phyloP scores from a whole-genome alignment of 805 yeast genomes.

The Metschnikowia kunwiensis region DNA sequence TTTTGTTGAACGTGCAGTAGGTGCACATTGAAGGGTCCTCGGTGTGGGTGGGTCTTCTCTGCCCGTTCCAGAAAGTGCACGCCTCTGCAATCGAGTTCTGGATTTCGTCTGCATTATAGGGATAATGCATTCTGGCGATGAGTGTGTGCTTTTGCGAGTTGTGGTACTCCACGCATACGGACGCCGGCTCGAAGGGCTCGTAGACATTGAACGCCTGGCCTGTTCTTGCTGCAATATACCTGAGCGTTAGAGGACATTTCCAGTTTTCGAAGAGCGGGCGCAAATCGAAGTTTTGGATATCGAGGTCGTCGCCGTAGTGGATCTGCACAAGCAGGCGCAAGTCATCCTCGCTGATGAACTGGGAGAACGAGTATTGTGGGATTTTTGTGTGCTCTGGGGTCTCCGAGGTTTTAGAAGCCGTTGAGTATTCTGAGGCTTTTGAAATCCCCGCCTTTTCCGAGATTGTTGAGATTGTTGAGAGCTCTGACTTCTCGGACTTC shows the following conservation, averaged over 20 bases:
- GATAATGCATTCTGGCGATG: conserved; percentile 40
- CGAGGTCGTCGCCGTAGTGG: conserved; percentile 17
- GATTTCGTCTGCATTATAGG: conserved; percentile 33
- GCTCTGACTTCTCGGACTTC: no score
- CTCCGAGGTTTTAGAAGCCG: no score
- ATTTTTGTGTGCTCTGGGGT: neutral
- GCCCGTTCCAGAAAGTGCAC: conserved; percentile 57
- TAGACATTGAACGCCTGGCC: conserved; percentile 44
- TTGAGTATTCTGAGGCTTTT: no score
- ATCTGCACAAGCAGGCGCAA: conserved; percentile 9
- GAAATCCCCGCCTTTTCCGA: no score
- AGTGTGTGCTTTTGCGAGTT: conserved; percentile 29
- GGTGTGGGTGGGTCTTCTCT: conserved; percentile 46
- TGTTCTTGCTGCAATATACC: conserved; percentile 54
- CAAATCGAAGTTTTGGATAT: conserved; percentile 23
- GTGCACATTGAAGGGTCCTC: conserved; percentile 45
- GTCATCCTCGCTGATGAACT: conserved; percentile 11
- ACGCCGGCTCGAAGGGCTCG: conserved; percentile 32
- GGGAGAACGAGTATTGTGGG: conserved; percentile 12
- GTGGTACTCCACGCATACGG: conserved; percentile 54
- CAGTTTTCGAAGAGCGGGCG: conserved; percentile 39
- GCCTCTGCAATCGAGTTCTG: conserved; percentile 30
- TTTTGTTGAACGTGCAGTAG: conserved; percentile 48
- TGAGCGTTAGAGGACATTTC: conserved; percentile 53
- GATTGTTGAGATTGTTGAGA: no score